Evolutionary conservation across 2,329 filamentous ascomycete genomes (phyloP).

Genomic region (Botrytis tulipae): DNA sequence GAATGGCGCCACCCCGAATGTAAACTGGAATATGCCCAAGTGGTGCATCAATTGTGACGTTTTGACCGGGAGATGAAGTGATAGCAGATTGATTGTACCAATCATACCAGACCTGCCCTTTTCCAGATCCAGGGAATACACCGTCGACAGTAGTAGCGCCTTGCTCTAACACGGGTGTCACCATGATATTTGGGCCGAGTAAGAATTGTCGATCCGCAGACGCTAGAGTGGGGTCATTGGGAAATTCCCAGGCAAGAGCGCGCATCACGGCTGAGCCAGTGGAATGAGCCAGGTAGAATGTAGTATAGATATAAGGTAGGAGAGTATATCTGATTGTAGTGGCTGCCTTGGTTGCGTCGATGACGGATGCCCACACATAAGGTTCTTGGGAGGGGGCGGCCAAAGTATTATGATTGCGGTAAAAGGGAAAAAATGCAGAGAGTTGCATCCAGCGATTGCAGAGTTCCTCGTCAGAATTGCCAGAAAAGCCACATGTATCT

Average conservation of each 20-base stretch:
- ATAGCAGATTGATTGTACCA: constrained; percentile 70
- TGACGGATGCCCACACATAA: constrained; percentile 66
- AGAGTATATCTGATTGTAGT: constrained; percentile 71
- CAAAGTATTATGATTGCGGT: constrained; percentile 71
- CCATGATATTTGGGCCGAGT: constrained; percentile 62
- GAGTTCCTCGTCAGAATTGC: constrained; percentile 65
- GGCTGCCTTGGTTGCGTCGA: constrained; percentile 60
- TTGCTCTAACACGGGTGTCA: constrained; percentile 65
- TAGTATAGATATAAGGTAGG: constrained; percentile 74
- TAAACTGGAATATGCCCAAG: constrained; percentile 70
- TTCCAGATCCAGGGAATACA: constrained; percentile 64
- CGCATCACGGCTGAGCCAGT: constrained; percentile 70
- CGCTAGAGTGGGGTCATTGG: constrained; percentile 65
- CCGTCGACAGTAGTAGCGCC: constrained; percentile 58
- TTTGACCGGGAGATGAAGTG: constrained; percentile 50
- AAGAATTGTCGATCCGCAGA: constrained; percentile 70
- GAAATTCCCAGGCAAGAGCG: constrained; percentile 72
- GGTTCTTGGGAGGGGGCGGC: constrained; percentile 65
- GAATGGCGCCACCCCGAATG: constrained; percentile 64
- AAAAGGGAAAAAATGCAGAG: constrained; percentile 74
- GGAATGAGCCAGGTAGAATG: constrained; percentile 64
- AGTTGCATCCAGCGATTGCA: constrained; percentile 74
- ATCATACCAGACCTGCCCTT: constrained; percentile 69
- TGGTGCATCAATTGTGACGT: constrained; percentile 59
- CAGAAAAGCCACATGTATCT: constrained; percentile 69